These are phyloP conservation scores for Aspergillus alliaceus DNA, from an alignment of 2,329 filamentous ascomycete genomes.

Conservation along the genomic window DNA sequence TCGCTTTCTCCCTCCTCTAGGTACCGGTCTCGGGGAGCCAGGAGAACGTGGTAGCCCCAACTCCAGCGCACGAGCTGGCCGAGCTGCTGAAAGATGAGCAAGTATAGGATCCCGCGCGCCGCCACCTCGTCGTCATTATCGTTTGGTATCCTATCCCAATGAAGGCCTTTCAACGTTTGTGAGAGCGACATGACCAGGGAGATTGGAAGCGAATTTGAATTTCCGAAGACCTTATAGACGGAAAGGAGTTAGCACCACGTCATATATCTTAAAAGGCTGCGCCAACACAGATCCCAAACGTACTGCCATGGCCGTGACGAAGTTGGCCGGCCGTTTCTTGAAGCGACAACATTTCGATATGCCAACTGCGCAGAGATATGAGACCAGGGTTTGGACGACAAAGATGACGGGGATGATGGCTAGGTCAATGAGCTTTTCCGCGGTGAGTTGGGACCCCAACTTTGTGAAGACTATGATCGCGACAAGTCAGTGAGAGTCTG, in stretches of 20 bases:
- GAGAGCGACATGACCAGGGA: constrained; percentile 93
- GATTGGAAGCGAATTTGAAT: constrained; percentile 96
- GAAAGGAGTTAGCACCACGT: background rate
- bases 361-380: constrained; percentile 71
- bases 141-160: constrained; percentile 87
- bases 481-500: background rate
- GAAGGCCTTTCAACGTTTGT: constrained; percentile 84
- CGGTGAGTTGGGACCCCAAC: constrained; percentile 88
- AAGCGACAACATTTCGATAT: constrained; percentile 78
- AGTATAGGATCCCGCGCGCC: constrained; percentile 88
- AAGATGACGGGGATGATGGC: constrained; percentile 97
- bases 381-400: constrained; percentile 80
- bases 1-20: constrained; percentile 43
- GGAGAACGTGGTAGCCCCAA: constrained; percentile 92
- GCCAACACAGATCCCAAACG: constrained; percentile 21
- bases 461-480: constrained; percentile 80
- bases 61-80: constrained; percentile 95
- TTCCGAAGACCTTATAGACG: constrained; percentile 73
- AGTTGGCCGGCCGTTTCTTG: constrained; percentile 82
- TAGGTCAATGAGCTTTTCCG: constrained; percentile 84
- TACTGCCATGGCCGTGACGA: constrained; percentile 92
- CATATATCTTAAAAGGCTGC: no score
- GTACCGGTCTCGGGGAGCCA: constrained; percentile 73
- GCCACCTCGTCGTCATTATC: constrained; percentile 96
- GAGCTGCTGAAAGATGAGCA: constrained; percentile 96